Evolutionary conservation across 495 filamentous ascomycete species (phyloP).

Genomic region (Astrothelium subdiscretum): DNA sequence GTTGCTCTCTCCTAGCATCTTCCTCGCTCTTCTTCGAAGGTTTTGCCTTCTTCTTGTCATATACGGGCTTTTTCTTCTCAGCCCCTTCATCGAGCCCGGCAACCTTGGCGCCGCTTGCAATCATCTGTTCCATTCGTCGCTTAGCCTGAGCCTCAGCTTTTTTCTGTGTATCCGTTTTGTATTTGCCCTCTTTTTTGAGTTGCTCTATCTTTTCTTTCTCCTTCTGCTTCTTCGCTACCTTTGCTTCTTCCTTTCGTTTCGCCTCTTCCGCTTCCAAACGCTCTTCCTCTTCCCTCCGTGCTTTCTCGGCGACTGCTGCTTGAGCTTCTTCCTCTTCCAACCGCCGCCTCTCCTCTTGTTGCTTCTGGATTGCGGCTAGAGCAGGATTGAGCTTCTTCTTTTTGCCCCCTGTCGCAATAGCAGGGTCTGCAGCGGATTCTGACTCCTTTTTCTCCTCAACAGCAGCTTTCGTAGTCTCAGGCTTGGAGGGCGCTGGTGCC

Average conservation of each 20-base stretch:
- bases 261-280: slow-evolving; percentile 61
- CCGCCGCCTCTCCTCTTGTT: slow-evolving; percentile 71
- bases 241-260: slow-evolving; percentile 59
- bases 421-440: slow-evolving; percentile 12
- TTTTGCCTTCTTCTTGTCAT: slow-evolving; percentile 29
- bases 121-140: slow-evolving; percentile 85
- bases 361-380: slow-evolving; percentile 73
- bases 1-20: slow-evolving; percentile 42
- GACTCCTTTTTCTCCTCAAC: slow-evolving; percentile 35
- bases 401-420: slow-evolving; percentile 47
- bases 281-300: slow-evolving; percentile 58
- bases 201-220: slow-evolving; percentile 94
- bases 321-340: slow-evolving; percentile 67
- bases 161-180: slow-evolving; percentile 85
- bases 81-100: slow-evolving; percentile 54
- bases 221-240: slow-evolving; percentile 78
- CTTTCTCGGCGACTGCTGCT: slow-evolving; percentile 59
- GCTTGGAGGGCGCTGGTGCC: slow-evolving; percentile 32
- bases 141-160: slow-evolving; percentile 76
- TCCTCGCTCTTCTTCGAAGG: slow-evolving; percentile 51
- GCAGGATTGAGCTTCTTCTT: slow-evolving; percentile 85
- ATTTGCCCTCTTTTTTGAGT: slow-evolving; percentile 89
- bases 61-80: slow-evolving; percentile 66
- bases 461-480: slow-evolving; percentile 27
- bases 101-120: slow-evolving; percentile 66